Base-by-base conservation (phyloP, 371 early-diverging fungal species). In the Mucor piriformis region DNA sequence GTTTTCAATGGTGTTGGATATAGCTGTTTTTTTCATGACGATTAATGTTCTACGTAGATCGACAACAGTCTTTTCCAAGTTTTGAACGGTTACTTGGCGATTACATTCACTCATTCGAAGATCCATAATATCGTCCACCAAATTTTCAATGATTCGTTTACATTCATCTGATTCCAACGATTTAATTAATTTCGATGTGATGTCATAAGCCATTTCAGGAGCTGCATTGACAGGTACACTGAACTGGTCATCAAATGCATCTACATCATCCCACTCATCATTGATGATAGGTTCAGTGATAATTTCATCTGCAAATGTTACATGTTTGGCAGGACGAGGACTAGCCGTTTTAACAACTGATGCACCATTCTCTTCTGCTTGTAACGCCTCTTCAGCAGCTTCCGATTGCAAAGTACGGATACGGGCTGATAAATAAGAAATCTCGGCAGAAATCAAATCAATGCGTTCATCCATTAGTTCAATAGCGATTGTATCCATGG, bases 121-220 rank as follows among this genome's bases (percentile, higher is more conserved):
- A n/a, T 77, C 75, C 52, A 94, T 85, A 35, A 94, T 79, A 66
- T 94, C 93, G 33, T 94, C 90, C 42, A 93, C 78, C 11, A 93
- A 70, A 50, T 86, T 70, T 66, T 90, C 88, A 1, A 87, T 59
- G 54, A 94, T 81, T 15, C 80, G 77, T 25, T 88, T 84, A 6
- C 88, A 69, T 70, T 96, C 95, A 16, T 76, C 66, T n/a, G 74
- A 54, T 37, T 89, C 86, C 35, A 94, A 65, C 0, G 88, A 76
- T 53, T 84, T 81, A 44, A 94, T 67, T 18, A 95, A 67, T 34
- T 84, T 81, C 15, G 86, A 61, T 2, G 89, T 79, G 33, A 73
- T 70, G 34, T 84, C 87, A 49, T 83, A 88, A 6, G 84, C 82
- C 15, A 77, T 67, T 16, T 84, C 78, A n/a, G 84, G 84, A 0